Conservation (phyloP, 495 filamentous ascomycete genomes). For the Oleoguttula mirabilis region DNA sequence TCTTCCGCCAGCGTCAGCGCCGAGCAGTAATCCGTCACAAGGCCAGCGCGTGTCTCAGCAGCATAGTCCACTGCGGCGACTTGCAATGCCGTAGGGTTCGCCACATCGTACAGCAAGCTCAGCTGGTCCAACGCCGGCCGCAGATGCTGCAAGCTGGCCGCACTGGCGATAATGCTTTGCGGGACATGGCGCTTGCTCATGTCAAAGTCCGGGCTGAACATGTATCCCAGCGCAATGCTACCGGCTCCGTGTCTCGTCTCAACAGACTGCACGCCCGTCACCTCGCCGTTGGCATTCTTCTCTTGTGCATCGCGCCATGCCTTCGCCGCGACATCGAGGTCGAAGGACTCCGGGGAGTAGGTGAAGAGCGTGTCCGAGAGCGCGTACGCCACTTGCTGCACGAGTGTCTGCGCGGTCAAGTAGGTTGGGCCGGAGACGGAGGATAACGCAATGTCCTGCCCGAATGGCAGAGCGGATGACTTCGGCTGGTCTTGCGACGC, state of each 20-base stretch:
- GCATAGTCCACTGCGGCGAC: slow-evolving; percentile 87
- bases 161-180: slow-evolving; percentile 77
- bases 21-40: slow-evolving; percentile 79
- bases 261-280: slow-evolving; percentile 63
- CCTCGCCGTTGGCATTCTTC: slow-evolving; percentile 68
- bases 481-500: slow-evolving; percentile 10
- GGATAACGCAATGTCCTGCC: slow-evolving; percentile 43
- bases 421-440: slow-evolving; percentile 82
- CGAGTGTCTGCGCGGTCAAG: slow-evolving; percentile 75
- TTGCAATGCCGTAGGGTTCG: slow-evolving; percentile 85
- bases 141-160: slow-evolving; percentile 66
- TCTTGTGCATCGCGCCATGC: slow-evolving; percentile 56
- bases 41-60: slow-evolving; percentile 45
- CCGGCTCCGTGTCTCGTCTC: slow-evolving; percentile 84
- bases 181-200: slow-evolving; percentile 81
- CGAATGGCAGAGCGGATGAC: slow-evolving; percentile 52
- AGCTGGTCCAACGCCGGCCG: slow-evolving; percentile 81
- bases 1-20: slow-evolving; percentile 79
- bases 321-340: slow-evolving; percentile 69
- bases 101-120: slow-evolving; percentile 72
- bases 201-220: slow-evolving; percentile 93
- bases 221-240: slow-evolving; percentile 85
- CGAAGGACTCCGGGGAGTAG: slow-evolving; percentile 87
- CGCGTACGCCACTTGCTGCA: slow-evolving; percentile 89
- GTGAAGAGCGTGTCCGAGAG: slow-evolving; percentile 94